Evolutionary conservation across 495 filamentous ascomycete species (phyloP).

Genomic region (Pyrenopolyporus hunteri): DNA sequence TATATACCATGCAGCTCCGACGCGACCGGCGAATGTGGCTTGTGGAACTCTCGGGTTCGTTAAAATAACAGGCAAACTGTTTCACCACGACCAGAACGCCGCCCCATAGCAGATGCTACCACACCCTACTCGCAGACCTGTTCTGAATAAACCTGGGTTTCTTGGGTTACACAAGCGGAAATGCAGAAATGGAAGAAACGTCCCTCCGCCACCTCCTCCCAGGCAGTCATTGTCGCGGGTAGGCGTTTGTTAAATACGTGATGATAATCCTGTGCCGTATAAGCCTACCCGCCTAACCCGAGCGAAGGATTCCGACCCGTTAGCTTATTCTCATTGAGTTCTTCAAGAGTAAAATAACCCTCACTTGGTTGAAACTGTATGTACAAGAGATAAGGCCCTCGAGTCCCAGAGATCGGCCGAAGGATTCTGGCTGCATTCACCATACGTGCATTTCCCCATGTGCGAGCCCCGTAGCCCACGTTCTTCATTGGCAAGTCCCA

Average conservation of each 20-base stretch:
- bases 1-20: too few relatives aligned
- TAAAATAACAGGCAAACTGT: background rate
- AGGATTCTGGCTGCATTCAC: conserved; percentile 1
- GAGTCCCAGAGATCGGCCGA: background rate
- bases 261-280: background rate
- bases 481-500: background rate
- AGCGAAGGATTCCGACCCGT: too few relatives aligned
- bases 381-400: background rate
- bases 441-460: background rate
- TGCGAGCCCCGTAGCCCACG: background rate
- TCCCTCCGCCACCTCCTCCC: background rate
- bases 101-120: background rate
- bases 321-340: too few relatives aligned
- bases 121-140: background rate
- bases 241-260: background rate
- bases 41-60: background rate
- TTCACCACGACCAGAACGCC: background rate
- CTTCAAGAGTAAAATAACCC: too few relatives aligned
- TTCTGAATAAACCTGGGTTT: background rate
- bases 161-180: background rate
- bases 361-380: too few relatives aligned
- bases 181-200: background rate
- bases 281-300: background rate
- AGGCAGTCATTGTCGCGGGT: background rate
- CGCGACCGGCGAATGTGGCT: background rate